Conservation (phyloP, 73 alveolate genomes). For the Effrenium voratum region DNA sequence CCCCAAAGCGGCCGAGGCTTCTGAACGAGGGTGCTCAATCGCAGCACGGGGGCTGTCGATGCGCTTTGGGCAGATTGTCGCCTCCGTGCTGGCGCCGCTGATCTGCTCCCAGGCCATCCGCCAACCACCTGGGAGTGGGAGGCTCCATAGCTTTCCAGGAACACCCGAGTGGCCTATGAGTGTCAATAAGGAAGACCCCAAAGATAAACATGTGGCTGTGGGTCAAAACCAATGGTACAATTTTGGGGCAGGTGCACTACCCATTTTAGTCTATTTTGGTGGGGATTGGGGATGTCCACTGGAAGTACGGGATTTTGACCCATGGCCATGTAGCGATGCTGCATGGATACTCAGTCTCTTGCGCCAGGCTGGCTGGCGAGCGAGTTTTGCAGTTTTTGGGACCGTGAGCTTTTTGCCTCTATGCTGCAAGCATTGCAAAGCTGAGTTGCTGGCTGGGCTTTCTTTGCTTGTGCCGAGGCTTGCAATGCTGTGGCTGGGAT, state of each 20-base stretch:
- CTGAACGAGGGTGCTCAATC: conserved; percentile 70
- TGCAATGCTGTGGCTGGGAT: conserved; percentile 81
- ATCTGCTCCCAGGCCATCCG: conserved; percentile 93
- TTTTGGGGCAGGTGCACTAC: too few relatives aligned
- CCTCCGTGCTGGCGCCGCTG: conserved; percentile 82
- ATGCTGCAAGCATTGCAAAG: neutral
- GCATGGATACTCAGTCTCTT: neutral
- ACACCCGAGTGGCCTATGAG: too few relatives aligned
- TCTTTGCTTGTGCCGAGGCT: neutral
- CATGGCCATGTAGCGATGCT: too few relatives aligned
- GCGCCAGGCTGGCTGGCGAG: conserved; percentile 84
- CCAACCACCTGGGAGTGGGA: too few relatives aligned
- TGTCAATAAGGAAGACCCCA: too few relatives aligned
- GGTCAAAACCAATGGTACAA: too few relatives aligned
- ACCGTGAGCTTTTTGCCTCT: conserved; percentile 81
- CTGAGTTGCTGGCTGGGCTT: neutral
- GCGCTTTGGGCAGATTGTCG: conserved; percentile 78
- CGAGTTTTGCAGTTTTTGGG: conserved; percentile 72
- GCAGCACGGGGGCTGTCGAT: conserved; percentile 64
- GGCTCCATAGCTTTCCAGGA: too few relatives aligned
- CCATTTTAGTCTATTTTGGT: too few relatives aligned
- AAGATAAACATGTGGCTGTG: too few relatives aligned
- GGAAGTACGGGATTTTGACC: too few relatives aligned
- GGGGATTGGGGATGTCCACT: too few relatives aligned
- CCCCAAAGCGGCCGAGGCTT: conserved; percentile 15